Evolutionary conservation across 352 stramenopile species (phyloP), one percentile per base, ranked within the genome.

Genomic region (Globisporangium lucens): DNA sequence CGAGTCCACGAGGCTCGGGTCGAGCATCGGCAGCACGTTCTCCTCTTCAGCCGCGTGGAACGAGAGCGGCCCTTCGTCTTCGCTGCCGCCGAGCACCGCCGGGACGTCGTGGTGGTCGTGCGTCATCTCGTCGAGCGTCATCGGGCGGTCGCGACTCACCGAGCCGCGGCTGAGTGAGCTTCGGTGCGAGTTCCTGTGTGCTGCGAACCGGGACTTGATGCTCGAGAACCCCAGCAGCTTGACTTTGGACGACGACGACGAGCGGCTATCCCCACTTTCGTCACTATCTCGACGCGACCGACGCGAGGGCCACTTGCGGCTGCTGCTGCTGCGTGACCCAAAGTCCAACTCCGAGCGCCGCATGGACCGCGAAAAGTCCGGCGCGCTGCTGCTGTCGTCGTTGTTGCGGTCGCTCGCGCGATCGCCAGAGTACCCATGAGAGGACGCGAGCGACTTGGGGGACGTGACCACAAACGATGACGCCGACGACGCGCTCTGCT

Each of bases 321-420:
- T 66, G 30, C 61, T 61, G 24, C 24, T 24, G 3, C 65, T 68
- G 30, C 75, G 65, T n/a, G 73, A 63, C 38, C 38, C 38, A 29
- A 76, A 79, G 52, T 80, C 73, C 66, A 83, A 29, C 38, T 83
- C 69, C 0, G 75, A 81, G 6, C 72, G 67, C 27, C 68, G 67
- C 58, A 72, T 72, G 56, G 68, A 51, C 38, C 47, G 12, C 36
- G 24, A 53, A 35, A 51, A 29, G n/a, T 59, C 49, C 8, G 24
- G n/a, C 30, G 20, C 6, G 33, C 15, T 55, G 24, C 30, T 24
- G 24, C 24, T 33, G 5, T 33, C 30, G 30, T 8, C 15, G 24
- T 12, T 22, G 24, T 17, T 35, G 20, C 7, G 10, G 3, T 22
- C 17, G 27, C 24, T 56, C 3, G 3, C 10, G 10, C 15, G 51